A percentile compares a stretch with the other conserved stretches of the same genome.
These are phyloP conservation scores for Trifolium repens DNA, from an alignment of 306 rosid species.

Conservation along the genomic window DNA sequence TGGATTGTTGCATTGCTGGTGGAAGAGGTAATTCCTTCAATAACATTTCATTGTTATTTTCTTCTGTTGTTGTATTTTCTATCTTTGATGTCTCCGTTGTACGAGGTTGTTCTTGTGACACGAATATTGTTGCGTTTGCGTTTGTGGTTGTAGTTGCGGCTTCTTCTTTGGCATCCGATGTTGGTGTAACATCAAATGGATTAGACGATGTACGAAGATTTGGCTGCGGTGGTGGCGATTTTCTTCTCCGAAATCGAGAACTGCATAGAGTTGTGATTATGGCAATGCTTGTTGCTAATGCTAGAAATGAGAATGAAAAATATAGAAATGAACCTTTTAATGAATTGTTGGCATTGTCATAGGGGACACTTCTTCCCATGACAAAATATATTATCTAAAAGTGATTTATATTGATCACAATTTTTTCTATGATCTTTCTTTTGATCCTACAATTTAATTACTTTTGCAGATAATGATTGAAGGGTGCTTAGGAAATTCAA, in stretches of 20 bases:
- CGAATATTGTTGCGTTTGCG: background rate
- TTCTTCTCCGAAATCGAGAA: slow-evolving; percentile 40
- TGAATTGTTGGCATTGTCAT: slow-evolving; percentile 38
- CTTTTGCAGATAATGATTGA: slow-evolving; percentile 5
- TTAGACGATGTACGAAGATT: background rate
- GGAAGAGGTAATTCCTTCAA: slow-evolving; percentile 60
- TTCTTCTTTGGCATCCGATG: background rate
- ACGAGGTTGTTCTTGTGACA: slow-evolving; percentile 19
- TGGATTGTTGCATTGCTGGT: slow-evolving; percentile 45
- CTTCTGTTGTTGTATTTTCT: background rate
- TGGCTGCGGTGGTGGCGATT: slow-evolving; percentile 25
- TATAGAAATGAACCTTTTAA: slow-evolving; percentile 50
- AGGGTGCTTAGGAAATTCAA: slow-evolving; percentile 23
- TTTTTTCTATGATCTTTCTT: slow-evolving; percentile 16
- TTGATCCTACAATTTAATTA: background rate
- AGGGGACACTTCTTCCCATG: slow-evolving; percentile 76
- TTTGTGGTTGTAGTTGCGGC: background rate
- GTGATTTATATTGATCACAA: slow-evolving; percentile 16
- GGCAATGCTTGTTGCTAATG: slow-evolving; percentile 54
- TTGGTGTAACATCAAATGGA: background rate
- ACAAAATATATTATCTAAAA: slow-evolving; percentile 9
- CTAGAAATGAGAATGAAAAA: slow-evolving; percentile 48
- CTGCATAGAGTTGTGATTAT: slow-evolving; percentile 63
- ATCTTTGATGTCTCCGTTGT: background rate
- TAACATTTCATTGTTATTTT: slow-evolving; percentile 10